Conservation (phyloP, 176 grass and related monocot species). For the Miscanthus lutarioriparius region DNA sequence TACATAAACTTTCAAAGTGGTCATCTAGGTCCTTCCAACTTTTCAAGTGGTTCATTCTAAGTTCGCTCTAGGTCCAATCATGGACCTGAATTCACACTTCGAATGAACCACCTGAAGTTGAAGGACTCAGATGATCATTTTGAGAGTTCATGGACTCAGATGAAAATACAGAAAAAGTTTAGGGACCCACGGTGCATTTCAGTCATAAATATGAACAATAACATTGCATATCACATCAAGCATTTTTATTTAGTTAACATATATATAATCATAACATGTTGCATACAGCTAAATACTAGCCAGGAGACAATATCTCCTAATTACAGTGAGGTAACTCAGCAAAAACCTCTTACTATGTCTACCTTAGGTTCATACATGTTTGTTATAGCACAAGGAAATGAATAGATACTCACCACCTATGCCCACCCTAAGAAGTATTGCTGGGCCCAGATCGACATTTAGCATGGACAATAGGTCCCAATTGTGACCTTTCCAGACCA, state of each 20-base stretch:
- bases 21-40: neutral
- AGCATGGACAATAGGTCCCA: constrained; percentile 95
- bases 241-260: neutral
- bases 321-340: neutral
- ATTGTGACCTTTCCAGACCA: constrained; percentile 57
- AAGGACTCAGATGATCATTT: too few species aligned
- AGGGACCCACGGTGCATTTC: too few species aligned
- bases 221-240: constrained; percentile 18
- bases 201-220: neutral
- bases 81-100: neutral
- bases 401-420: constrained; percentile 56
- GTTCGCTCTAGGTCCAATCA: neutral
- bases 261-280: constrained; percentile 3
- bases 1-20: neutral
- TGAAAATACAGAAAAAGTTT: neutral
- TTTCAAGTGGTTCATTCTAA: neutral
- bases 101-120: neutral
- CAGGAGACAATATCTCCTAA: neutral
- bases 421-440: constrained; percentile 34
- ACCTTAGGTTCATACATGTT: constrained; percentile 20
- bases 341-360: neutral
- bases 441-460: constrained; percentile 79
- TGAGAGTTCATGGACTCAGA: neutral
- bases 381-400: constrained; percentile 22
- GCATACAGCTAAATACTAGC: neutral